A percentile compares a stretch with the other conserved stretches of the same genome.
Evolutionary conservation across 129 eudicot genomes (phyloP).

Genomic region (Flaveria linearis): DNA sequence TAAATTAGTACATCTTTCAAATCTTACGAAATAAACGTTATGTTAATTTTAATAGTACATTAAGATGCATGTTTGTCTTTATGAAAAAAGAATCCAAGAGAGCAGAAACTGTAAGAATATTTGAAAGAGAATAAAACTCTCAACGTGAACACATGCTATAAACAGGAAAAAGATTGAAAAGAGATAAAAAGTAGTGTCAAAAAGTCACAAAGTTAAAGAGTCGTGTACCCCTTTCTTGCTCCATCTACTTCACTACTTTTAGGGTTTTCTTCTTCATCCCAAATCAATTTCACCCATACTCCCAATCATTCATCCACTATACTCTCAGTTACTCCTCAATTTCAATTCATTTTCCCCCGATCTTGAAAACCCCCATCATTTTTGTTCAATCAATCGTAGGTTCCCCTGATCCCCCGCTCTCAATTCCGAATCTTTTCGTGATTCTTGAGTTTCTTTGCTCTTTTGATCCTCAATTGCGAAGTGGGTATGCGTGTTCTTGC

Average conservation of each 20-base stretch:
- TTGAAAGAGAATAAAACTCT: background rate
- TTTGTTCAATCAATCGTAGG: slow-evolving; percentile 23
- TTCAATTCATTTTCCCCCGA: slow-evolving; percentile 4
- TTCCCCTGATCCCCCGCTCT: slow-evolving; percentile 6
- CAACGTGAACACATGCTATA: slow-evolving; percentile 26
- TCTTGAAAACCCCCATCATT: slow-evolving; percentile 15
- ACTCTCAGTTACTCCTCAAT: slow-evolving; percentile 19
- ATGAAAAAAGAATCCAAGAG: too few species aligned
- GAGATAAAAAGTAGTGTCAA: slow-evolving; percentile 21
- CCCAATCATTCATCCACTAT: slow-evolving; percentile 11
- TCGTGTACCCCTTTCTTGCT: slow-evolving; percentile 2
- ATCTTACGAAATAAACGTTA: too few species aligned
- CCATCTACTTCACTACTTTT: slow-evolving; percentile 15
- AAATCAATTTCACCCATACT: slow-evolving; percentile 17
- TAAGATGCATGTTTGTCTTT: too few species aligned
- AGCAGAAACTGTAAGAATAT: background rate
- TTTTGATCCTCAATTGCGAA: slow-evolving; percentile 23
- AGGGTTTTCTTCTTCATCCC: slow-evolving; percentile 30
- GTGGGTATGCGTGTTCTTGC: background rate
- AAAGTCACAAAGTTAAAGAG: slow-evolving; percentile 33
- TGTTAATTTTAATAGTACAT: too few species aligned
- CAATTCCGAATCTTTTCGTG: slow-evolving; percentile 24
- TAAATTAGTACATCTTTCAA: too few species aligned
- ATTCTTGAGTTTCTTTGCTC: background rate
- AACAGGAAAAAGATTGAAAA: slow-evolving; percentile 22